phyloP scores from a whole-genome alignment of 129 eudicot species.

The Oenanthe sinensis region DNA sequence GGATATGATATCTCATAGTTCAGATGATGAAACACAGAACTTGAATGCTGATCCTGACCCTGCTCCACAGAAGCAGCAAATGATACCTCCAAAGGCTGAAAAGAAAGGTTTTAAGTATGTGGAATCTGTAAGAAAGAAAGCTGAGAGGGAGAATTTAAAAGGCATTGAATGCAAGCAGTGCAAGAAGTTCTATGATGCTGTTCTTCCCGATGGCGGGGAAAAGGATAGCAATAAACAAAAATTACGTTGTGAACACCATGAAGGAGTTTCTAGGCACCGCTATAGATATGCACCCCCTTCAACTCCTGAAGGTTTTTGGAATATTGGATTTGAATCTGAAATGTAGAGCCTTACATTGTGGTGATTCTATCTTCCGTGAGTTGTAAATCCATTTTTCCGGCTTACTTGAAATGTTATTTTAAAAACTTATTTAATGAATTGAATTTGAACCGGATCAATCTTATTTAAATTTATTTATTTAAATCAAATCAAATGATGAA shows the following conservation, averaged over 20 bases:
- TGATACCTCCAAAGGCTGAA: constrained; percentile 23
- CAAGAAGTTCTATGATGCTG: constrained; percentile 87
- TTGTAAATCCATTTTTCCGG: background rate
- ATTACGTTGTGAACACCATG: constrained; percentile 88
- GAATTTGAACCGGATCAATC: no score
- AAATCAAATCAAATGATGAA: no score
- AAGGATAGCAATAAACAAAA: constrained; percentile 31
- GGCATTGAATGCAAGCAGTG: constrained; percentile 96
- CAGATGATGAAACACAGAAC: constrained; percentile 83
- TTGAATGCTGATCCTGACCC: constrained; percentile 23
- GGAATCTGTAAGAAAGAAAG: constrained; percentile 86
- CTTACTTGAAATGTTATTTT: background rate
- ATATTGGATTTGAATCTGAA: constrained; percentile 98
- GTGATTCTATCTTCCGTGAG: background rate
- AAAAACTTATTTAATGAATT: background rate
- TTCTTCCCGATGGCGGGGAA: constrained; percentile 47
- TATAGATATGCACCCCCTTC: constrained; percentile 86
- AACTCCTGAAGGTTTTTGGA: constrained; percentile 99
- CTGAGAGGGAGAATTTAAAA: constrained; percentile 64
- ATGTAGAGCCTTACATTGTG: constrained; percentile 28
- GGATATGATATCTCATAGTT: constrained; percentile 47
- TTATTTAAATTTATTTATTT: no score
- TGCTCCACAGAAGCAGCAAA: constrained; percentile 22
- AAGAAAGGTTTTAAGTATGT: constrained; percentile 66
- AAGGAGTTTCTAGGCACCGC: constrained; percentile 96